Base-by-base conservation (phyloP, 768 basidiomycete species). In the Leccinum incarnatum region DNA sequence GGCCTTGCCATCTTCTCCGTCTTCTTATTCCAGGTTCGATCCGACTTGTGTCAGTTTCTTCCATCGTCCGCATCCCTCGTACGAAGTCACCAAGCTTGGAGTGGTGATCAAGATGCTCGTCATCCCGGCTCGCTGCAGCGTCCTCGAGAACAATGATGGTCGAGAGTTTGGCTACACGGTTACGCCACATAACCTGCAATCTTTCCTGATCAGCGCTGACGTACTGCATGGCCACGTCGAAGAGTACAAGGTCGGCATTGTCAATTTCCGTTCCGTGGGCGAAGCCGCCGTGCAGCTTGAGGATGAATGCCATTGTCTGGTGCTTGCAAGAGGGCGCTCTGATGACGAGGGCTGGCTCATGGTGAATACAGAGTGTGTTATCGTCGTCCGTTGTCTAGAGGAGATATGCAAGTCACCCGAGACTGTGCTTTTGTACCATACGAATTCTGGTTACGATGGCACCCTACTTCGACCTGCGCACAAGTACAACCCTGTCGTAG, bases 311-410 rank as follows among this genome's bases (percentile, higher is more conserved):
- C 62, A 62, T 17, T 63, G 62, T 45, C 23, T 63, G 2, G 12
- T 63, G 6, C 56, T 63, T 12, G 53, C 62, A 17, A 53, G 21
- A 14, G 37, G 40, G 46, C 61, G 45, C 29, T n/a, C 45, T 5
- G 62, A 29, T 27, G 62, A 63, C 19, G 46, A 46, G 40, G 62
- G 62, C 23, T 64, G 62, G 62, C n/a, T 40, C 23, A 32, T 59
- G 56, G 51, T 63, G 54, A 64, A 64, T 49, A 60, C 63, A 2
- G 62, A 64, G n/a, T 64, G 57, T 12, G 58, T 64, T 3, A 10
- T 64, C 19, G 63, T 60, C 9, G 58, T 56, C 11, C 58, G 54
- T 25, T 64, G 62, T 11, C 5, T 62, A 29, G 60, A 52, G 27
- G 54, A 48, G 29, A 48, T 62, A 47, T 27, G n/a, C 23, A 15